Evolutionary conservation across 2,329 filamentous ascomycete species (phyloP), one percentile per base, ranked within the genome.

Genomic region (Chaetomium strumarium): DNA sequence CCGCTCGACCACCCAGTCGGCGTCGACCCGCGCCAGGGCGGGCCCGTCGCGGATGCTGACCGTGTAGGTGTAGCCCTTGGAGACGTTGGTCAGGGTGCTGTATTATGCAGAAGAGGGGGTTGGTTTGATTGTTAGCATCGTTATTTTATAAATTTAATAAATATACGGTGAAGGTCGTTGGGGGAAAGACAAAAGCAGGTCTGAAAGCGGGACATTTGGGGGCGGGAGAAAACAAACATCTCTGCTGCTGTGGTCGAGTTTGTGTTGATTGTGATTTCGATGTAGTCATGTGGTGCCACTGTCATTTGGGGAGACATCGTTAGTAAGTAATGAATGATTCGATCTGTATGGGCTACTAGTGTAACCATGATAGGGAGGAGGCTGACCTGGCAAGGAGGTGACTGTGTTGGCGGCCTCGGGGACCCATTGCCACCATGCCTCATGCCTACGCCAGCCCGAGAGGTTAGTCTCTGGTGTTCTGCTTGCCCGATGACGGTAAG

Each of bases 1-100:
- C 11, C 60, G 54, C 53, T 64, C 62, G 10, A 64, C 52, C n/a
- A 63, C 56, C 57, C 59, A 64, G 53, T 63, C 62, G n/a, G 59
- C 60, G 46, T 63, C 52, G 16, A 60, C 45, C 3, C 62, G 57
- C 1, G 48, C 58, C 2, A 64, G 57, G 3, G 57, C 38, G 0
- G 58, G 41, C 16, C 62, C 62, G 14, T 14, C 16, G 1, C 17
- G 19, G 33, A 62, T 31, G 0, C 10, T 51, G 13, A 63, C 51
- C 11, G 51, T 53, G 49, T 58, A 56, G 39, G 44, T 46, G 14
- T 48, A 20, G 5, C 33, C 40, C 33, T 57, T 55, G 48, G 38
- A 52, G 36, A 58, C 19, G 52, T 64, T 64, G 45, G 42, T 42
- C 20, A 64, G 45, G 5, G 54, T 55, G 10, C 60, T 64, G 33